Conservation (phyloP, 768 basidiomycete genomes). For the Kwoniella sp. region DNA sequence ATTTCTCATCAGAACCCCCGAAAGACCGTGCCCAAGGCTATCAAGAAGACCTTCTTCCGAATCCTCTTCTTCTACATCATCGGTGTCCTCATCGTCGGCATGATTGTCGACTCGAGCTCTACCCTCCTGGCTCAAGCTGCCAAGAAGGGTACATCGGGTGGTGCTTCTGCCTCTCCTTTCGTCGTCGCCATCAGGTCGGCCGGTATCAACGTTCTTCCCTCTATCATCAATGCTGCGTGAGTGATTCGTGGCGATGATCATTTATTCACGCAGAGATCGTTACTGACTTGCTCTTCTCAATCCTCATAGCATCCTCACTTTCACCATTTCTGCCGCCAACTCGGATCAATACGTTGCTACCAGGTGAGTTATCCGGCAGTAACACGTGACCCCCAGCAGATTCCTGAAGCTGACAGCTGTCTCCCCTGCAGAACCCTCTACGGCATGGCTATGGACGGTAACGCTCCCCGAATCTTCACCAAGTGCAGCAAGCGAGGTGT, state of each 20-base stretch:
- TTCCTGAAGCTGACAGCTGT: no score
- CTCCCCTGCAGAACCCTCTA: constrained; percentile 53
- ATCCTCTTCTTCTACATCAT: constrained; percentile 78
- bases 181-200: constrained; percentile 75
- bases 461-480: constrained; percentile 61
- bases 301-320: constrained; percentile 49
- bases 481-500: constrained; percentile 62
- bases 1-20: constrained; percentile 38
- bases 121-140: constrained; percentile 56
- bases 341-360: constrained; percentile 52
- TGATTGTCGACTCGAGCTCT: constrained; percentile 77
- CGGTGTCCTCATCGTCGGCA: constrained; percentile 66
- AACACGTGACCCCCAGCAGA: no score
- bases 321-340: constrained; percentile 51
- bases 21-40: constrained; percentile 51
- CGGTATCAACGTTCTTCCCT: constrained; percentile 64
- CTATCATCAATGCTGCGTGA: constrained; percentile 59
- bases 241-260: constrained; percentile 77
- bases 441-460: constrained; percentile 57
- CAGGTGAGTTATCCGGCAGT: constrained; percentile 10
- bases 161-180: constrained; percentile 75
- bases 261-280: no score
- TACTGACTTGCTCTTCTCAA: constrained; percentile 31
- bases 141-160: constrained; percentile 54
- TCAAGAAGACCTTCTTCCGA: constrained; percentile 59